Percentiles rank a stretch among this genome's conserved stretches.
These are phyloP conservation scores for Pichia sp. DNA, from an alignment of 1,139 yeast species.

Conservation along the genomic window DNA sequence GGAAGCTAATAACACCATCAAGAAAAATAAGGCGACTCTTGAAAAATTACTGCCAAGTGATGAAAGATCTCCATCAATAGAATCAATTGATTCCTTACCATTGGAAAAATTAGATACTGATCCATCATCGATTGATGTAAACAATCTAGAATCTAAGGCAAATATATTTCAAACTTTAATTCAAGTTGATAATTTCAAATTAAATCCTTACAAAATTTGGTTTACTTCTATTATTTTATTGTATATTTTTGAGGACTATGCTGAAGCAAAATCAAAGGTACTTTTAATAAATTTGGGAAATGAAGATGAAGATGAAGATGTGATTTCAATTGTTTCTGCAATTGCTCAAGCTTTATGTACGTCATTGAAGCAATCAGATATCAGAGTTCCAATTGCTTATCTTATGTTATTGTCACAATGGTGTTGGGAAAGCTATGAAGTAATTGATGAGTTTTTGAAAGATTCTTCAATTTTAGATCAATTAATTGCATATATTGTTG, in stretches of 20 bases:
- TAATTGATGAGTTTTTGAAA: conserved; percentile 69
- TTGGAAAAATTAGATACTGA: conserved; percentile 4
- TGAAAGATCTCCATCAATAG: not conserved
- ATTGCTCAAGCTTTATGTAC: conserved; percentile 70
- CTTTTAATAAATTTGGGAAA: conserved; percentile 58
- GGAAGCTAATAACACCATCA: not conserved
- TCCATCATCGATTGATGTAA: conserved; percentile 2
- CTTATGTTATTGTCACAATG: conserved; percentile 68
- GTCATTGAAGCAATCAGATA: conserved; percentile 57
- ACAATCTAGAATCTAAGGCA: conserved; percentile 23
- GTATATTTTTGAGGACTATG: conserved; percentile 54
- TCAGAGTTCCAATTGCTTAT: conserved; percentile 74
- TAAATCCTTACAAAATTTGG: conserved; percentile 87
- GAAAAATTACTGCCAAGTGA: not conserved
- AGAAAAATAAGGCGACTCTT: not conserved
- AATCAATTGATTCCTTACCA: not conserved
- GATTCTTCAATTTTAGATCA: conserved; percentile 64
- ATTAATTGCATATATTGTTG: conserved; percentile 60
- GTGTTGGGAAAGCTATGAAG: conserved; percentile 71
- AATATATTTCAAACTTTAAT: conserved; percentile 65
- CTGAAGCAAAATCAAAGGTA: conserved; percentile 46
- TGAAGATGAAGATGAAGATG: conserved; percentile 59
- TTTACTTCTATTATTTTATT: conserved; percentile 68
- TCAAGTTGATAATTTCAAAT: conserved; percentile 71
- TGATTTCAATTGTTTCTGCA: conserved; percentile 69